These are phyloP conservation scores for Scedosporium boydii DNA, from an alignment of 2,329 filamentous ascomycete genomes.

Conservation along the genomic window DNA sequence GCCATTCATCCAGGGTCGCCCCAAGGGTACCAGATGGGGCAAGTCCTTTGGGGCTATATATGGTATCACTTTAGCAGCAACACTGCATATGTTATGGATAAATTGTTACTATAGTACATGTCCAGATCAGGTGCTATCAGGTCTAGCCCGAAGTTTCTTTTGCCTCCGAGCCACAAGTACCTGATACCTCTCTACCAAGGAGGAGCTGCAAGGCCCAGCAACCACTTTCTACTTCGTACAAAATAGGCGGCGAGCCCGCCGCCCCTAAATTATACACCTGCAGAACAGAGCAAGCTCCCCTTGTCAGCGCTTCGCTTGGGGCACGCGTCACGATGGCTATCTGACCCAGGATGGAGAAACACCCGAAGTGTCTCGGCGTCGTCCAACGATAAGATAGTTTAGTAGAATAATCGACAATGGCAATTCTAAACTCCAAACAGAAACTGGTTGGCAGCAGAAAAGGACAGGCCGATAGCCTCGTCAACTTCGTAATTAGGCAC, in stretches of 20 bases:
- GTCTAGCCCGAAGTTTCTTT: neutral
- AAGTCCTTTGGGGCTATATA: neutral
- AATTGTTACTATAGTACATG: neutral
- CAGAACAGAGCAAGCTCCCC: neutral
- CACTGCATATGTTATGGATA: neutral
- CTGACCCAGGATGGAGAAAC: neutral
- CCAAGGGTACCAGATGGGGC: neutral
- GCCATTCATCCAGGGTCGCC: neutral
- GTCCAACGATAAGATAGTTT: neutral
- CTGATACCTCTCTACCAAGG: neutral
- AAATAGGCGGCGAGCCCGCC: neutral
- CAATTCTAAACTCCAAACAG: neutral
- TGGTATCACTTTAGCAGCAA: neutral
- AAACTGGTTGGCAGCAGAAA: neutral
- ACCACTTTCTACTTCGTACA: neutral
- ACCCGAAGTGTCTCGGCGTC: neutral
- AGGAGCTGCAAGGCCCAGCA: neutral
- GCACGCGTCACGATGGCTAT: neutral
- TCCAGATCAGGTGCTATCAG: neutral
- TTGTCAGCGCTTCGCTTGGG: neutral
- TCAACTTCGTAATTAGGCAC: neutral
- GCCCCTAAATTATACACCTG: neutral
- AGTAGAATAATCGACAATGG: neutral
- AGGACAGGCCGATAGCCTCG: neutral
- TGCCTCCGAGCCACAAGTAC: neutral